These are phyloP conservation scores for Perkinsus olseni DNA, from an alignment of 169 alveolate species.

Conservation along the genomic window DNA sequence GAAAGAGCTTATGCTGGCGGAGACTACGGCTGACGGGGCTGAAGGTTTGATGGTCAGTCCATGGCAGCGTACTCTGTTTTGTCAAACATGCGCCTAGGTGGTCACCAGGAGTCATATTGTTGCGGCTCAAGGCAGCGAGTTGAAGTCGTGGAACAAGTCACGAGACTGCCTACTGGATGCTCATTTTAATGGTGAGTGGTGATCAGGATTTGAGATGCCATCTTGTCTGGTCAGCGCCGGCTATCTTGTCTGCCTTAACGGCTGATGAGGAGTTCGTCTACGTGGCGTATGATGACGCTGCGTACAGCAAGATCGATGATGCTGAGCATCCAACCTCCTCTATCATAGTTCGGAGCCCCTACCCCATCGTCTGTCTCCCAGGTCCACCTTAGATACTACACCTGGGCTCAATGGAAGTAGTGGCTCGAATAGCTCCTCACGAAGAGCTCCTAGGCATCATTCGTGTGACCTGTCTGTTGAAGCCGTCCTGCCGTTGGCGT, in stretches of 20 bases:
- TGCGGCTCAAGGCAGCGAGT: neutral
- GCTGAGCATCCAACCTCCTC: neutral
- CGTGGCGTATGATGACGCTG: neutral
- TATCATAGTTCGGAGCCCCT: neutral
- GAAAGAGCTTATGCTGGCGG: too few species aligned
- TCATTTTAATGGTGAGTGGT: neutral
- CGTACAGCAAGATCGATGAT: neutral
- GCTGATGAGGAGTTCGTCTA: neutral
- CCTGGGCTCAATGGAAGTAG: neutral
- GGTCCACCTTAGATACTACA: neutral
- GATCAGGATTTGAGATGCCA: neutral
- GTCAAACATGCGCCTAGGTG: too few species aligned
- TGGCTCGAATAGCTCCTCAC: neutral
- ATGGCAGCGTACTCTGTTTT: too few species aligned
- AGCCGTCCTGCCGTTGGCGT: neutral
- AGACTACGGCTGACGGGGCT: too few species aligned
- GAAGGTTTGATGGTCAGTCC: too few species aligned
- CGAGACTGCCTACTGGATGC: neutral
- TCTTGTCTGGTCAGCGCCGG: neutral
- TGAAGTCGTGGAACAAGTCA: neutral
- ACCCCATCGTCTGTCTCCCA: too few species aligned
- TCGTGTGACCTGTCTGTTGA: neutral
- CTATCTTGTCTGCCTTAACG: neutral
- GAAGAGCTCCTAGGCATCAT: neutral
- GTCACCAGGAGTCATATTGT: neutral